phyloP scores from a whole-genome alignment of 768 basidiomycete species.

The Mycena maculata region DNA sequence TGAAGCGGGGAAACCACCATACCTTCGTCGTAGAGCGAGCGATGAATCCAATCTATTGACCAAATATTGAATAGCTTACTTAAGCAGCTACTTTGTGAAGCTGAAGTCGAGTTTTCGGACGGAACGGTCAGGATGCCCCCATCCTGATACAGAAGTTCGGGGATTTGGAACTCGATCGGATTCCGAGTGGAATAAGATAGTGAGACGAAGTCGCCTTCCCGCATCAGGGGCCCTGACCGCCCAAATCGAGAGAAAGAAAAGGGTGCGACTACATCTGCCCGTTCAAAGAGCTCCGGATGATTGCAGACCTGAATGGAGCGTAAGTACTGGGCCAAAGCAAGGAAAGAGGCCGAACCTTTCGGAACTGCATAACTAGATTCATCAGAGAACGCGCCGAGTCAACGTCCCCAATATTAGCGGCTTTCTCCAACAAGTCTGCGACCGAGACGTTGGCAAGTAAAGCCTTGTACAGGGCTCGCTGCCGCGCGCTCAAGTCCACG shows the following conservation, averaged over 20 bases:
- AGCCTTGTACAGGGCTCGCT: conserved; percentile 89
- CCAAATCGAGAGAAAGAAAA: conserved; percentile 90
- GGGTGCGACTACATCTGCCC: conserved; percentile 94
- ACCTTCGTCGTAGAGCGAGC: conserved; percentile 77
- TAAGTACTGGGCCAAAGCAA: conserved; percentile 4
- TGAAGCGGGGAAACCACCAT: conserved; percentile 35
- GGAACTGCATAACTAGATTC: conserved; percentile 99
- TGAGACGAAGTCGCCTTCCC: conserved; percentile 88
- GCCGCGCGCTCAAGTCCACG: conserved; percentile 93
- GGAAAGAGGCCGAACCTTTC: conserved; percentile 71
- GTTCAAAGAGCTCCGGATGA: conserved; percentile 97
- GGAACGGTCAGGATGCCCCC: conserved; percentile 80
- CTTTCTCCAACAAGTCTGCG: conserved; percentile 92
- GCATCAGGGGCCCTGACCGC: conserved; percentile 80
- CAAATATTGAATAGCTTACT: conserved; percentile 89
- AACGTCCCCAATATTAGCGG: conserved; percentile 89
- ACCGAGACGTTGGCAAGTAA: conserved; percentile 94
- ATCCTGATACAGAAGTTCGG: conserved; percentile 80
- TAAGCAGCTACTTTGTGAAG: conserved; percentile 66
- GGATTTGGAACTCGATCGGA: conserved; percentile 84
- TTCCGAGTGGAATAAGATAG: conserved; percentile 89
- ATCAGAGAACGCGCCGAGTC: conserved; percentile 94
- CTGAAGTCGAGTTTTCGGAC: conserved; percentile 58
- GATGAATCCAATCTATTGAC: conserved; percentile 83
- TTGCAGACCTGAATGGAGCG: conserved; percentile 82